Base-by-base conservation (phyloP, 2,329 filamentous ascomycete genomes). In the Triangularia verruculosa region DNA sequence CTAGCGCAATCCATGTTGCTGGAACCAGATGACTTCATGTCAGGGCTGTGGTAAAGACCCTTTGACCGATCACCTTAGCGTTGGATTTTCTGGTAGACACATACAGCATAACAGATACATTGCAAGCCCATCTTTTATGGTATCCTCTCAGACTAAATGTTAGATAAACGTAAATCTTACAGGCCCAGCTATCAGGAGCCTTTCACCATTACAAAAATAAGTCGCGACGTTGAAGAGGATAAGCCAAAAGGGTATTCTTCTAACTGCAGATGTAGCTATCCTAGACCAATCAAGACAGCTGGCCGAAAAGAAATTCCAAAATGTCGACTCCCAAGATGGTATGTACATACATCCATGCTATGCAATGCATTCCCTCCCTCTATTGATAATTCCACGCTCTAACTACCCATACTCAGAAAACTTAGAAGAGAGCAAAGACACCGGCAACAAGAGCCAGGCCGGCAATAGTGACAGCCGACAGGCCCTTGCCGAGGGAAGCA, bases 401-500 rank as follows among this genome's bases (percentile, higher is more conserved):
- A 52, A 59, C 28, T 47, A n/a, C 32, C 56, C 32, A n/a, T 58
- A 8, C 53, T 13, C 25, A 57, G n/a, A n/a, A 27, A 11, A 22
- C 53, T 67, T 69, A 72, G 59, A 71, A 63, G 25, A 71, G 59
- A 51, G 69, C 66, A 62, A 71, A 67, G 55, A 70, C 53, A 34
- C 67, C 70, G 17, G 65, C 68, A 32, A 70, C 62, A 32, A 72
- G 64, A 12, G 67, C 69, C 27, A 71, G 61, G 54, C 65, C 64
- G 51, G 61, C 67, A 34, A 64, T 63, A 9, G 67, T 63, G n/a
- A 64, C 66, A 1, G 61, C 64, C 22, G 67, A 66, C 20, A 66
- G 58, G 34, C 63, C 57, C 66, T 65, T 66, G 59, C 62, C 67
- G 8, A 66, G 55, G 59, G 53, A 58, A 24, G 67, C 62, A 34